Evolutionary conservation across 164 flowering plant species (phyloP), one percentile per base, ranked within the genome.

Genomic region (Kalanchoe fedtschenkoi): DNA sequence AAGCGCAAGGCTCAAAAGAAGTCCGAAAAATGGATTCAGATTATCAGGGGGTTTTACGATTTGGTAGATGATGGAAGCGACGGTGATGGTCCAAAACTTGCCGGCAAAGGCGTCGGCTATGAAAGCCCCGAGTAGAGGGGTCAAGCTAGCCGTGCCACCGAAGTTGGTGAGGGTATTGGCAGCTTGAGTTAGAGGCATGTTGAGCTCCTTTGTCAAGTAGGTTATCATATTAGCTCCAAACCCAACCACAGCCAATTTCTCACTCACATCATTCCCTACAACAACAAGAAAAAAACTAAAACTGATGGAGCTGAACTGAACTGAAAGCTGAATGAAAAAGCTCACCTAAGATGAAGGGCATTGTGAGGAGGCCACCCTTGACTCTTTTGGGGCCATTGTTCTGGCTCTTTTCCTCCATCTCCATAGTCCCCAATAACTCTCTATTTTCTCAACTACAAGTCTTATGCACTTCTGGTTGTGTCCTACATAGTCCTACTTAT

Each of bases 191-290:
- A 85, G 41, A 4, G 99, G 96, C 82, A 95, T 61, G 65, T 95
- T 85, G 6, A 95, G 79, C 70, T 95, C 75, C 29, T 61, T 62
- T 19, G 96, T 90, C 60, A 95, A 74, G 81, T 95, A 95, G 81
- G 79, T 84, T 0, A 88, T 62, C 99, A 95, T 88, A 63, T 95
- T 95, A 0, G 96, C 65, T 13, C 69, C 60, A 47, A 88, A 95
- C 0, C 99, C 99, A 29, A 88, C 93, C 71, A 84, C 93, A 9
- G 99, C 99, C 68, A 95, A 41, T 77, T 91, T 95, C 88, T 95
- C 99, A 66, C 85, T 72, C 1, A 71, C 68, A 74, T 95, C 99
- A 73, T 87, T 90, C 63, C 91, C 99, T 90, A 69, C 76, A 75
- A 8, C 26, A 47, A 21, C 3, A 39, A 39, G 15, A 39, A 39